phyloP scores from a whole-genome alignment of 306 rosid genomes.

The Astragalus glycyphyllos region DNA sequence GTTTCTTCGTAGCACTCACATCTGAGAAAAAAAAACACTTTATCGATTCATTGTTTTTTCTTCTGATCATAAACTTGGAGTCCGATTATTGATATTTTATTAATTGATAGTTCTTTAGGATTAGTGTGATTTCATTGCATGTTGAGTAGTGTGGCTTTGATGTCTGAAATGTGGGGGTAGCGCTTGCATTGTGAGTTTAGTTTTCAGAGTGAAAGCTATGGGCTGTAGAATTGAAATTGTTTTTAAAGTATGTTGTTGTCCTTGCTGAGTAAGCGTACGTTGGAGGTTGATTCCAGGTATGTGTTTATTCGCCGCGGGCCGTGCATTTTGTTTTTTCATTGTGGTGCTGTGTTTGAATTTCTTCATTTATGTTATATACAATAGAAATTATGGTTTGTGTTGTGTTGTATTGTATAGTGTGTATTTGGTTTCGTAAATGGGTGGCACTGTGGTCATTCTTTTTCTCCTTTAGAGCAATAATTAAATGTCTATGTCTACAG shows the following conservation, averaged over 20 bases:
- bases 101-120: slow-evolving; percentile 20
- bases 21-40: neutral
- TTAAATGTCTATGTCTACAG: slow-evolving; percentile 47
- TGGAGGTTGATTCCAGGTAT: slow-evolving; percentile 97
- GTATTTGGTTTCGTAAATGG: slow-evolving; percentile 25
- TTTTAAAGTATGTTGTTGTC: slow-evolving; percentile 95
- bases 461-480: neutral
- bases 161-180: slow-evolving; percentile 51
- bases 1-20: slow-evolving; percentile 29
- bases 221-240: slow-evolving; percentile 61
- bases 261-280: slow-evolving; percentile 88
- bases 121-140: slow-evolving; percentile 32
- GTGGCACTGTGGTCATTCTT: slow-evolving; percentile 1
- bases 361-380: neutral
- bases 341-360: neutral
- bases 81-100: slow-evolving; percentile 17
- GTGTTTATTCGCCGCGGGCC: neutral
- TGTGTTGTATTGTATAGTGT: slow-evolving; percentile 3
- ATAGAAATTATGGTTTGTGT: slow-evolving; percentile 1
- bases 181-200: slow-evolving; percentile 47
- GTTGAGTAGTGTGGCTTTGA: slow-evolving; percentile 20
- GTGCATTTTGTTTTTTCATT: neutral
- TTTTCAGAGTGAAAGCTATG: slow-evolving; percentile 62
- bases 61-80: neutral
- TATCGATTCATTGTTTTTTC: neutral